Evolutionary conservation across 495 filamentous ascomycete species (phyloP).

Genomic region (Cryomyces antarcticus): DNA sequence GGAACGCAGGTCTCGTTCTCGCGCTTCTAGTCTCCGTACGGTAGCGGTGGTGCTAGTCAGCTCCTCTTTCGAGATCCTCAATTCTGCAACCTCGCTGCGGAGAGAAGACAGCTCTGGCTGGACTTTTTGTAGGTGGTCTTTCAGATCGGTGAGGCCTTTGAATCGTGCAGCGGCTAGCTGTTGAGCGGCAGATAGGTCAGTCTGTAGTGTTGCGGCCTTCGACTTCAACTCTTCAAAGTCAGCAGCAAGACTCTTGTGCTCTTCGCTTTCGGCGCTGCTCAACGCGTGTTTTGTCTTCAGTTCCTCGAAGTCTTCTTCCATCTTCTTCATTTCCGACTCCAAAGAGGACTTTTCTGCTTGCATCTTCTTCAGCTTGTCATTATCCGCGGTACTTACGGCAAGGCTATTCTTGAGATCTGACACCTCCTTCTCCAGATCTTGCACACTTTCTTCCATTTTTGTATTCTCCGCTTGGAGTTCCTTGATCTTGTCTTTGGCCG

Average conservation of each 20-base stretch:
- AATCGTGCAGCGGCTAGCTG: conserved; percentile 69
- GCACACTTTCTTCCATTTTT: conserved; percentile 12
- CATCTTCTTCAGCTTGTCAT: conserved; percentile 33
- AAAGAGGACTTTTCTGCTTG: conserved; percentile 20
- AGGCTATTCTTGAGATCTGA: conserved; percentile 17
- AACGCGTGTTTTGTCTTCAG: conserved; percentile 32
- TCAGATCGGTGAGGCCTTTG: conserved; percentile 65
- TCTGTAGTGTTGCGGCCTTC: conserved; percentile 48
- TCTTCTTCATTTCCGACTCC: conserved; percentile 8
- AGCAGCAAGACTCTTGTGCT: conserved; percentile 36
- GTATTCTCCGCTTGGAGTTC: conserved; percentile 37
- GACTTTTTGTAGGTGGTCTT: conserved; percentile 57
- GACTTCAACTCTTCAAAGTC: conserved; percentile 60
- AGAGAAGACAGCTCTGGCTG: conserved; percentile 68
- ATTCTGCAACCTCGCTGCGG: conserved; percentile 48
- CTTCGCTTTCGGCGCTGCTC: conserved; percentile 28
- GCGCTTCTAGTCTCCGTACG: conserved; percentile 51
- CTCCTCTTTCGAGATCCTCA: conserved; percentile 52
- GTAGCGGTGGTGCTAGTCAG: conserved; percentile 46
- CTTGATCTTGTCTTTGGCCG: conserved; percentile 63
- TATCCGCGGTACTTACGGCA: neutral
- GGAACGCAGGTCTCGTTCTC: conserved; percentile 57
- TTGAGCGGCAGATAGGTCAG: conserved; percentile 69
- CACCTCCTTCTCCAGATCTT: conserved; percentile 37
- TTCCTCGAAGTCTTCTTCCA: conserved; percentile 20